A percentile compares a stretch with the other conserved stretches of the same genome.
phyloP scores from a whole-genome alignment of 192 early-diverging fungal genomes.

The Coemansia aciculifera region DNA sequence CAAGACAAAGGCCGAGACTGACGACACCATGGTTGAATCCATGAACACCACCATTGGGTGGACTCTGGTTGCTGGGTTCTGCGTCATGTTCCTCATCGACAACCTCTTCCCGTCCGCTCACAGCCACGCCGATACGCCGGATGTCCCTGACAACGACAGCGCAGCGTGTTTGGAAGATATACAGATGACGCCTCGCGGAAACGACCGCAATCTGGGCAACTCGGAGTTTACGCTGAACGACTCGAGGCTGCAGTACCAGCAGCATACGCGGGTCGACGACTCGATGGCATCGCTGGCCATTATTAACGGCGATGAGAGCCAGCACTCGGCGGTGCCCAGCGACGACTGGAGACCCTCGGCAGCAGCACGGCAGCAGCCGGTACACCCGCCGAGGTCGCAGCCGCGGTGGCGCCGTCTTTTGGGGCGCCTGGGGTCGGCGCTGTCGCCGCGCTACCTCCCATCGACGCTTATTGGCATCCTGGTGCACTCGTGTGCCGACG shows the following conservation, averaged over 20 bases:
- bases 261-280: conserved; percentile 2
- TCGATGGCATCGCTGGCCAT: conserved; percentile 11
- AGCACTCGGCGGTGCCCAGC: not conserved
- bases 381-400: not conserved
- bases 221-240: conserved; percentile 34
- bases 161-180: conserved; percentile 46
- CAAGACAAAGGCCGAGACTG: conserved; percentile 6
- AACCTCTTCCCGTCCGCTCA: conserved; percentile 32
- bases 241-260: not conserved
- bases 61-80: conserved; percentile 78
- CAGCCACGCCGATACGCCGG: not conserved
- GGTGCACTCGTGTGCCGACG: conserved; percentile 95
- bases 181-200: conserved; percentile 18
- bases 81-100: conserved; percentile 89
- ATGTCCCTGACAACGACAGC: conserved; percentile 31
- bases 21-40: conserved; percentile 22
- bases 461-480: conserved; percentile 87
- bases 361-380: not conserved
- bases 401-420: conserved; percentile 38
- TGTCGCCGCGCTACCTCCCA: conserved; percentile 50
- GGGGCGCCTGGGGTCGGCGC: conserved; percentile 15
- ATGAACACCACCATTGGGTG: conserved; percentile 66
- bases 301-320: conserved; percentile 20
- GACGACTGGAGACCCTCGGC: conserved; percentile 6
- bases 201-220: not conserved